Percentiles rank a stretch among this genome's conserved stretches.
Conservation (phyloP, 495 filamentous ascomycete species). For the Trichoderma reesei region DNA sequence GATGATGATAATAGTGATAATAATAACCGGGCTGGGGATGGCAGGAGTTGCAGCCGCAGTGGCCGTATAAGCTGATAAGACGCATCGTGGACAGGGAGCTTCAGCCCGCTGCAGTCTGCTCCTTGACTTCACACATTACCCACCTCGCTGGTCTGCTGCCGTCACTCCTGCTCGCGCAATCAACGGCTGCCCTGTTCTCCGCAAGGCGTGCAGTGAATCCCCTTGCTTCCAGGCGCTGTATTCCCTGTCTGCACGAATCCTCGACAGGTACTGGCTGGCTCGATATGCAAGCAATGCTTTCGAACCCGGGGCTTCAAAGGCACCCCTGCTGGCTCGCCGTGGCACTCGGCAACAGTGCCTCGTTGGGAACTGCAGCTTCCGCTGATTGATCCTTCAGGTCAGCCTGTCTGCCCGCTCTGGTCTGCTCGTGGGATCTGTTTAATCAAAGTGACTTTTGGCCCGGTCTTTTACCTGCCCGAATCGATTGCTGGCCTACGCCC, state of each 20-base stretch:
- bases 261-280: background rate
- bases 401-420: background rate
- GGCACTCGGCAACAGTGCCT: background rate
- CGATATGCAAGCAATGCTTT: conserved; percentile 6
- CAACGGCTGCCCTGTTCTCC: no score
- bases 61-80: no score
- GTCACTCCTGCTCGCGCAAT: no score
- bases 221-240: background rate
- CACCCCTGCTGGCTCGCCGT: background rate
- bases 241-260: background rate
- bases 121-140: no score
- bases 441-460: background rate
- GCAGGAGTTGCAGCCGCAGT: no score
- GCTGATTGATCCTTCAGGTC: conserved; percentile 5
- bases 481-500: background rate
- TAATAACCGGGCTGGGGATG: no score
- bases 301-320: background rate
- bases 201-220: no score
- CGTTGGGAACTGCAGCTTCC: conserved; percentile 2
- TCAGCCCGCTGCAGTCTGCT: no score
- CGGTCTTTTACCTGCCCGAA: background rate
- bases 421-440: conserved; percentile 3
- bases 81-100: no score
- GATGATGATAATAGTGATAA: no score
- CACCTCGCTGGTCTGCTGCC: no score